phyloP scores from a whole-genome alignment of 192 early-diverging fungal species.

The Paraglomus brasilianum region DNA sequence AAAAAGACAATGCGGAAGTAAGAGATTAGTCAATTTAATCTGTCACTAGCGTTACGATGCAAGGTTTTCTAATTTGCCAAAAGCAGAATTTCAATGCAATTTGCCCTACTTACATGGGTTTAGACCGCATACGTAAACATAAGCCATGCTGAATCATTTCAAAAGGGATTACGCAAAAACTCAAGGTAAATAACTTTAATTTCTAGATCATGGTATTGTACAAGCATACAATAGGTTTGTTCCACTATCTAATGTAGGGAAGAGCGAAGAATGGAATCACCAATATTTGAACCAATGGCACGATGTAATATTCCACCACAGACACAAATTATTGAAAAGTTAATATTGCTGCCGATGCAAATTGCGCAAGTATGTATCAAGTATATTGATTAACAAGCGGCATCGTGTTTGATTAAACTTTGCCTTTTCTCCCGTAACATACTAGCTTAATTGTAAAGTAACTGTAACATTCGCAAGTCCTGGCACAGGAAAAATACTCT shows the following conservation, averaged over 20 bases:
- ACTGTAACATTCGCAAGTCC: slow-evolving; percentile 36
- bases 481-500: slow-evolving; percentile 38
- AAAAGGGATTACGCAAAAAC: background rate
- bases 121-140: no score
- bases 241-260: slow-evolving; percentile 26
- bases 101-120: no score
- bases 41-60: no score
- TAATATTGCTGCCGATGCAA: background rate
- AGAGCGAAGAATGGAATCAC: slow-evolving; percentile 23
- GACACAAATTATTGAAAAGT: slow-evolving; percentile 24
- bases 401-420: background rate
- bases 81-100: no score
- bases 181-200: background rate
- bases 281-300: slow-evolving; percentile 8
- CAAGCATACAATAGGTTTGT: background rate
- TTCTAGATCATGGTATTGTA: background rate
- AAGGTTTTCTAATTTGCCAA: no score
- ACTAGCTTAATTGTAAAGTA: slow-evolving; percentile 25
- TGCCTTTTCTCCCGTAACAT: background rate
- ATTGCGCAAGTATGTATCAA: slow-evolving; percentile 10
- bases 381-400: background rate
- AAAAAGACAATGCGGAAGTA: slow-evolving; percentile 2
- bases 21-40: background rate
- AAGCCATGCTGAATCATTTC: background rate
- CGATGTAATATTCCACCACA: slow-evolving; percentile 9